Evolutionary conservation across 2,329 filamentous ascomycete genomes (phyloP), one percentile per base, ranked within the genome.

Genomic region (Rachicladosporium sp.): DNA sequence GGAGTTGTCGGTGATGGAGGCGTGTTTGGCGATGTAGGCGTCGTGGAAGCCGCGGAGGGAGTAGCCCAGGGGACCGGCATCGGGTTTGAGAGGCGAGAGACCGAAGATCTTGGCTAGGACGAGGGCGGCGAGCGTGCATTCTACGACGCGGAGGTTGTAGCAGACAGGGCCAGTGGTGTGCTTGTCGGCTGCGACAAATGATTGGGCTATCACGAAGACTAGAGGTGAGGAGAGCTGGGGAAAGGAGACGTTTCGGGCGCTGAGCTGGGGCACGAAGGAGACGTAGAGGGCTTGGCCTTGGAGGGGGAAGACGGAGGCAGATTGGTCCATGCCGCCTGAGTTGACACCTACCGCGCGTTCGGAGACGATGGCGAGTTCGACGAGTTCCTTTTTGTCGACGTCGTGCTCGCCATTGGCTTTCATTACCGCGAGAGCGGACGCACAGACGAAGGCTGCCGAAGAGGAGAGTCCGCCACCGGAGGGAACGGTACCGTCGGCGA

Each of bases 261-360:
- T 71, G 37, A 98, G 79, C 11, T 68, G 70, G 3, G 91, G 91
- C 47, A 78, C 78, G 66, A 98, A 98, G 7, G 81, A 83, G 43
- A 95, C 89, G 57, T 93, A 88, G 33, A 95, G 75, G 7, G 91
- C 87, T 31, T 82, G 84, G 37, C 85, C 88, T 48, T 80, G 78
- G 53, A 85, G 73, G 0, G 87, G 89, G 63, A 98, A 91, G 47
- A 98, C 89, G 0, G 89, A 96, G 29, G 91, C 91, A 10, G 87
- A 80, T 66, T 98, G 91, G 57, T 98, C 91, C 91, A 98, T 96
- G 41, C 88, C 91, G 61, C 91, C 91, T 4, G 87, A 93, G 65
- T 96, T 96, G 51, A 98, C 91, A 37, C 91, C 91, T 3, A 96
- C 91, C 10, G 83, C 80, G 41, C 91, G 78, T 66, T 98, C 91